Base-by-base conservation (phyloP, 495 filamentous ascomycete genomes). In the Cladorrhinum samala region DNA sequence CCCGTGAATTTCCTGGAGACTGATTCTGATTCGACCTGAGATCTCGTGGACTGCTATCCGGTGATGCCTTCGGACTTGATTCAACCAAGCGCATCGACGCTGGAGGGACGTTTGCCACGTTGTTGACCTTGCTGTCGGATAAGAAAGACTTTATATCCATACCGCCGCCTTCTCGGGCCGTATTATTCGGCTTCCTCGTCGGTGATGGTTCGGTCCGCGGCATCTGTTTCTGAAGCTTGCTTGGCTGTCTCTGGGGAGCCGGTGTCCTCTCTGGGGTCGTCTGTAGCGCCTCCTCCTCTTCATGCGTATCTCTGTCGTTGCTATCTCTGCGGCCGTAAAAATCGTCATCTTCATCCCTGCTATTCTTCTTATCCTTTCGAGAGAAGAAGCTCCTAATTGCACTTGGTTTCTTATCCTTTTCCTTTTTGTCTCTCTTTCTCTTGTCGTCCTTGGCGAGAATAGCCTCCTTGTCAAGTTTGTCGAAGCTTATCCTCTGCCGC, bases 321-420 rank as follows among this genome's bases (percentile, higher is more conserved):
- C 55, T 50, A 41, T 75, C 76, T 48, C 55, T 88, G 27, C 27
- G 27, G 51, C 86, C 82, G 16, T 77, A 71, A 50, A 89, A 86
- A 9, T 78, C 73, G 47, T 87, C 86, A 41, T 88, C 83, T 46
- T 88, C 86, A 8, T 77, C 74, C 40, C 76, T 68, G 58, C 84
- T 87, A 49, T 72, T 73, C 66, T 88, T 96, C 76, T 91, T 95
- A 57, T 95, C 89, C 61, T 94, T 96, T 50, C 89, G 78, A 62
- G 95, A 96, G 78, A 99, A 99, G 60, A 97, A 78, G 38, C 90
- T 91, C 60, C 90, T 90, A 45, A 99, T 83, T 71, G 92, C 95
- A 45, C 91, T 88, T 13, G 83, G 77, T 64, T 93, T 95, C 75
- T 95, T 95, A 52, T 96, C 88, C 62, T 92, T 92, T 42, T 86